Evolutionary conservation across 2,329 filamentous ascomycete species (phyloP).

Genomic region (Sporothrix globosa): DNA sequence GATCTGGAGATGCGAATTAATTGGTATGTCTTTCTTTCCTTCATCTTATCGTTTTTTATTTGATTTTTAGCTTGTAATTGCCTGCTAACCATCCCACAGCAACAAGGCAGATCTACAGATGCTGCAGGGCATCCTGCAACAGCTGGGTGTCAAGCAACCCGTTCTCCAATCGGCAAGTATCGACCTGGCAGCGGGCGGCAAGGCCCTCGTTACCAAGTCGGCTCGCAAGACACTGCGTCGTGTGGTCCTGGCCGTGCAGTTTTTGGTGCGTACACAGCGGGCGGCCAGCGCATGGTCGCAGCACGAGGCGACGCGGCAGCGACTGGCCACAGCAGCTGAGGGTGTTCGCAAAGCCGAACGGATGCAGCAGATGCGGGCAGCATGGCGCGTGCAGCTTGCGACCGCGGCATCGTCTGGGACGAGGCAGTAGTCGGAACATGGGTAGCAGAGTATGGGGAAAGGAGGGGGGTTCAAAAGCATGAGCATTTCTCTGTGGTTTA

Average conservation of each 20-base stretch:
- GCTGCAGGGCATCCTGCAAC: conserved; percentile 78
- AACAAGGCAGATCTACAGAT: conserved; percentile 90
- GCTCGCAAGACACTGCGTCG: conserved; percentile 41
- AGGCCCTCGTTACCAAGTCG: conserved; percentile 39
- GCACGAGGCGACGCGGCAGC: conserved; percentile 54
- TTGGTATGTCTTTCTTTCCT: conserved; percentile 67
- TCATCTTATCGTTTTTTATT: background rate
- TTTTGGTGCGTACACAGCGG: conserved; percentile 50
- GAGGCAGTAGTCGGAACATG: background rate
- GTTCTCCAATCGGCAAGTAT: conserved; percentile 19
- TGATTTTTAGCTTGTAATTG: background rate
- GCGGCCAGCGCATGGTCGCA: conserved; percentile 42
- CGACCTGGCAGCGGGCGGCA: conserved; percentile 45
- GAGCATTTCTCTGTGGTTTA: background rate
- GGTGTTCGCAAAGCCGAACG: conserved; percentile 52
- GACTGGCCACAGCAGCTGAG: conserved; percentile 55
- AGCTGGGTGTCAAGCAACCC: conserved; percentile 46
- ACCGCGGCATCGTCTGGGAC: conserved; percentile 14
- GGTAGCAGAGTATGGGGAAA: background rate
- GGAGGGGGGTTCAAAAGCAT: background rate
- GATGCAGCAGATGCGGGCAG: conserved; percentile 47
- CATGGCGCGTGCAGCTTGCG: conserved; percentile 41
- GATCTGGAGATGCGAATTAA: conserved; percentile 82
- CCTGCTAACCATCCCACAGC: conserved; percentile 53
- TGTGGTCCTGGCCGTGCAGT: conserved; percentile 49